Percentiles rank a stretch among this genome's conserved stretches.
Conservation (phyloP, 2,329 filamentous ascomycete species). For the Gnomoniopsis sp. region DNA sequence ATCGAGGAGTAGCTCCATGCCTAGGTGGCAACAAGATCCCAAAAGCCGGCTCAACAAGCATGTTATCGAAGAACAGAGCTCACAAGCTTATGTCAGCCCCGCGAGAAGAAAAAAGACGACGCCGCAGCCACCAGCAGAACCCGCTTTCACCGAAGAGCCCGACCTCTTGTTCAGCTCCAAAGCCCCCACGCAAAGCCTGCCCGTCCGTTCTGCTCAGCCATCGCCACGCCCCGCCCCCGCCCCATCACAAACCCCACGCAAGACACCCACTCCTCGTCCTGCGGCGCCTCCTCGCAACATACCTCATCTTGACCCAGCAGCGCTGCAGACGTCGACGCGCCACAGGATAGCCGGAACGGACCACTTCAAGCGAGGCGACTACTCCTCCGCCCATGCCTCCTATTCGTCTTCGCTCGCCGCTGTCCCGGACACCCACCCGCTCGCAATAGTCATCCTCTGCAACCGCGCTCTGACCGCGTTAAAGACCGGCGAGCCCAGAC, state of each 20-base stretch:
- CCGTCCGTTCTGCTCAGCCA: conserved; percentile 36
- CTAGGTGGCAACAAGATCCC: conserved; percentile 61
- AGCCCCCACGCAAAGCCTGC: conserved; percentile 32
- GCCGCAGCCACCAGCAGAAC: conserved; percentile 41
- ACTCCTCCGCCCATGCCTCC: conserved; percentile 75
- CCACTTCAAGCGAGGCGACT: conserved; percentile 93
- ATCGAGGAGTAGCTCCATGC: conserved; percentile 42
- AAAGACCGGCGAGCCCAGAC: conserved; percentile 88
- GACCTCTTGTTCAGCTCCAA: conserved; percentile 62
- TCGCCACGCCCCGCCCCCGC: conserved; percentile 40
- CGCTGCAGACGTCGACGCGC: conserved; percentile 71
- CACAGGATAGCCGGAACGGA: conserved; percentile 78
- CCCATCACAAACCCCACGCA: conserved; percentile 44
- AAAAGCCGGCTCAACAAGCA: conserved; percentile 67
- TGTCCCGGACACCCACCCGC: conserved; percentile 74
- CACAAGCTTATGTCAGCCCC: conserved; percentile 84
- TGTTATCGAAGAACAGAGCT: conserved; percentile 73
- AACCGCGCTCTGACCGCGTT: conserved; percentile 88
- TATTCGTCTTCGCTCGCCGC: conserved; percentile 75
- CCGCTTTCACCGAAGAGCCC: conserved; percentile 41
- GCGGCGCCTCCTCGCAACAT: conserved; percentile 49
- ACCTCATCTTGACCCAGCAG: conserved; percentile 65
- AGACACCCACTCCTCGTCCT: conserved; percentile 39
- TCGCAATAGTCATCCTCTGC: conserved; percentile 83
- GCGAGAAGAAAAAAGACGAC: conserved; percentile 71